Conservation (phyloP, 2,329 filamentous ascomycete genomes). For the Pochonia chlamydosporia region DNA sequence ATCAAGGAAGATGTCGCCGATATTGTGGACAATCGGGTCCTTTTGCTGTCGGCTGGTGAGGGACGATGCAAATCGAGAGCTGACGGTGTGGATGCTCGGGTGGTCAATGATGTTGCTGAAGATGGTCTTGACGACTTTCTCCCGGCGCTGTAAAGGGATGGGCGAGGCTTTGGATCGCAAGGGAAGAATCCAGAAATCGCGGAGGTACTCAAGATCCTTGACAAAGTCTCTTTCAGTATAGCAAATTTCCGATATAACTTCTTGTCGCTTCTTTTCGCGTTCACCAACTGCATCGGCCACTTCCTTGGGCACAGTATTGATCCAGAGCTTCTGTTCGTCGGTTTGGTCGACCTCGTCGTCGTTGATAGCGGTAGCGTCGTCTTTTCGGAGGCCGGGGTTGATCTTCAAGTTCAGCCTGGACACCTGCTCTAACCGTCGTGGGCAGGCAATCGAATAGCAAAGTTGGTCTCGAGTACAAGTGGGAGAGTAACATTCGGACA, state of each 20-base stretch:
- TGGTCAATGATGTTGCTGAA: conserved; percentile 92
- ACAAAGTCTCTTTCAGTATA: conserved; percentile 99
- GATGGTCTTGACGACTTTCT: conserved; percentile 87
- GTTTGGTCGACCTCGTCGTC: conserved; percentile 80
- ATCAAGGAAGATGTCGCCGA: conserved; percentile 92
- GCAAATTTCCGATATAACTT: conserved; percentile 97
- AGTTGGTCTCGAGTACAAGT: conserved; percentile 93
- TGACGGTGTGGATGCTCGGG: conserved; percentile 78
- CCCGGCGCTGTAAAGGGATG: conserved; percentile 79
- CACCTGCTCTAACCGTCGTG: conserved; percentile 87
- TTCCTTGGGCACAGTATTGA: conserved; percentile 95
- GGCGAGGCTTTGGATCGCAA: conserved; percentile 77
- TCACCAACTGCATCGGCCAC: conserved; percentile 86
- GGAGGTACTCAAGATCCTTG: conserved; percentile 94
- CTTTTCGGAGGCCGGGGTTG: conserved; percentile 74
- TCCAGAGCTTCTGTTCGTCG: conserved; percentile 98
- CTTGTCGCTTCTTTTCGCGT: conserved; percentile 92
- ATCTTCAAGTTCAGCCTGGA: conserved; percentile 90
- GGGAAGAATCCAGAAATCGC: conserved; percentile 98
- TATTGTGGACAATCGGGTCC: conserved; percentile 76
- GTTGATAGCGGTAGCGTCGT: conserved; percentile 50
- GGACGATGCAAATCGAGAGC: conserved; percentile 80
- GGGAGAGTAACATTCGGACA: conserved; percentile 96
- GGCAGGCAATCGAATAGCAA: conserved; percentile 97
- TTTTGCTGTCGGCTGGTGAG: conserved; percentile 88